A percentile compares a stretch with the other conserved stretches of the same genome.
These are phyloP conservation scores for Chrysoporthe deuterocubensis DNA, from an alignment of 2,329 filamentous ascomycete species.

Conservation along the genomic window DNA sequence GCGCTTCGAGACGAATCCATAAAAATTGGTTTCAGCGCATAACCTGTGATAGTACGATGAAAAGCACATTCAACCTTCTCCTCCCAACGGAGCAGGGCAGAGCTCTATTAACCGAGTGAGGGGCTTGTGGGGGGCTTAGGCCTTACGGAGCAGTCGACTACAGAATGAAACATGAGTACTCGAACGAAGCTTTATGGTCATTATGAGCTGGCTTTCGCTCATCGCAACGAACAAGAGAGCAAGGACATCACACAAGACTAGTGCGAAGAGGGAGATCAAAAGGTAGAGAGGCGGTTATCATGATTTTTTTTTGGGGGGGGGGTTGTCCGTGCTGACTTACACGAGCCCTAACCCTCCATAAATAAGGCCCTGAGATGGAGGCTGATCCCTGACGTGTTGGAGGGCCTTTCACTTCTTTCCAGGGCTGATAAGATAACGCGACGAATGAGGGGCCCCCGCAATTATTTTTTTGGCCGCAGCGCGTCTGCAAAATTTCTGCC, in stretches of 20 bases:
- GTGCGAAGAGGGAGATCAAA: background rate
- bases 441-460: slow-evolving; percentile 14
- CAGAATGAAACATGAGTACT: background rate
- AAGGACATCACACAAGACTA: background rate
- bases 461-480: slow-evolving; percentile 13
- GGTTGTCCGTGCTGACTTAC: slow-evolving; percentile 3
- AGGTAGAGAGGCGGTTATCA: background rate
- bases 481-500: slow-evolving; percentile 17
- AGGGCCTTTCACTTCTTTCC: slow-evolving; percentile 7
- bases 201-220: background rate
- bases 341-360: slow-evolving; percentile 17
- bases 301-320: background rate
- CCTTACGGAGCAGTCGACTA: background rate
- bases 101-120: background rate
- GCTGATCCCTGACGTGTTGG: background rate
- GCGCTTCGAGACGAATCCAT: background rate
- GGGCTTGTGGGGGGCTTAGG: background rate
- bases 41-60: background rate
- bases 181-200: background rate
- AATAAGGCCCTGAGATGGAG: background rate
- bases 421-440: slow-evolving; percentile 45
- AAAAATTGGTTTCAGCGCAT: background rate
- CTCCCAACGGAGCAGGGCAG: too few species aligned
- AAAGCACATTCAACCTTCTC: too few species aligned
- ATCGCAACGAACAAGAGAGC: background rate